A percentile compares a stretch with the other conserved stretches of the same genome.
These are phyloP conservation scores for Paxillus involutus DNA, from an alignment of 768 basidiomycete genomes.

Conservation along the genomic window DNA sequence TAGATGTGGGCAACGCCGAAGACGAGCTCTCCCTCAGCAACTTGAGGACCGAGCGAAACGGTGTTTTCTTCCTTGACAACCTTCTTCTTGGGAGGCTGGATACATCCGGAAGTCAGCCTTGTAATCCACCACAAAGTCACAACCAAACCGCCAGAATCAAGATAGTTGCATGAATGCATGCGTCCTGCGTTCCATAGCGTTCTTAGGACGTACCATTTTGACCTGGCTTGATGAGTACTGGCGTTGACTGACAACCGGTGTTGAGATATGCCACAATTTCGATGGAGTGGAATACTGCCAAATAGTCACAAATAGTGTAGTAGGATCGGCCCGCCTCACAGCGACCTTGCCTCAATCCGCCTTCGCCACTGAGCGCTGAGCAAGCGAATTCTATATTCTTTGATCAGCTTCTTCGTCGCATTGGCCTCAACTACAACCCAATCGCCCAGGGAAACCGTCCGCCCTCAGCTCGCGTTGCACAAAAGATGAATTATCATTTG, in stretches of 20 bases:
- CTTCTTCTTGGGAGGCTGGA: slow-evolving; percentile 85
- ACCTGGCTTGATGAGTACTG: slow-evolving; percentile 27
- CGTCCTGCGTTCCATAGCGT: background rate
- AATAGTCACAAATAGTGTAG: slow-evolving; percentile 20
- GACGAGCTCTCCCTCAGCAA: slow-evolving; percentile 94
- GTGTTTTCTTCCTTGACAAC: slow-evolving; percentile 77
- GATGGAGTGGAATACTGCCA: slow-evolving; percentile 3
- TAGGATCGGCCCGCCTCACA: background rate
- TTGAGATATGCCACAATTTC: slow-evolving; percentile 1
- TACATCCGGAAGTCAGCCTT: slow-evolving; percentile 50
- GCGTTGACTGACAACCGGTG: slow-evolving; percentile 9
- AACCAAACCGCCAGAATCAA: background rate
- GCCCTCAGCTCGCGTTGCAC: no score
- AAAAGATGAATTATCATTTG: background rate
- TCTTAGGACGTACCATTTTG: slow-evolving; percentile 38
- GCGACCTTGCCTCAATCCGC: no score
- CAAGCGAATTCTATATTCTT: background rate
- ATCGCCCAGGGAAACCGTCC: no score
- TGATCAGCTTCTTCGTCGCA: no score
- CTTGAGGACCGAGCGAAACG: slow-evolving; percentile 93
- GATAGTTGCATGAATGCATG: background rate
- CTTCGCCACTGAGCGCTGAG: no score
- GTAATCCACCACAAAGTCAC: slow-evolving; percentile 46
- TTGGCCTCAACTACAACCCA: no score
- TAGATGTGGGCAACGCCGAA: slow-evolving; percentile 99